Percentiles rank a stretch among this genome's conserved stretches.
These are phyloP conservation scores for Beta vulgaris DNA, from an alignment of 148 eudicot species.

Conservation along the genomic window DNA sequence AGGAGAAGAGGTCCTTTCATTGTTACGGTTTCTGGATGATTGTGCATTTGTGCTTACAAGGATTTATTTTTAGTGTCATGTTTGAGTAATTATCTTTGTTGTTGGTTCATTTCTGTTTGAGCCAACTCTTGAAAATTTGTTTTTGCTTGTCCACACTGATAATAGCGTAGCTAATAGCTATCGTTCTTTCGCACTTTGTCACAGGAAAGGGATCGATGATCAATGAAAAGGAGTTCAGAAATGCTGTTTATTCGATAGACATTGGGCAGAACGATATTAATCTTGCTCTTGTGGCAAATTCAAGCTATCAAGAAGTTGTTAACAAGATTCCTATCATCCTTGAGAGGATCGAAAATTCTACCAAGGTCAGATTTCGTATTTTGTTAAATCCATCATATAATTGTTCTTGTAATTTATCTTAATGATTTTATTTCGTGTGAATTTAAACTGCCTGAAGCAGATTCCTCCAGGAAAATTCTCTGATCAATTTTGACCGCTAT, in stretches of 20 bases:
- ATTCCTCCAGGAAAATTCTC: not conserved
- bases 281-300: constrained; percentile 21
- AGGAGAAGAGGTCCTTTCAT: constrained; percentile 20
- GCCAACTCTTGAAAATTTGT: not conserved
- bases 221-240: constrained; percentile 25
- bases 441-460: not conserved
- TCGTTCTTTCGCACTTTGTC: not conserved
- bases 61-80: not conserved
- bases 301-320: constrained; percentile 19
- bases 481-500: not conserved
- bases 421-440: not conserved
- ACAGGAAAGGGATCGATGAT: constrained; percentile 37
- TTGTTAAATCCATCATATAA: not conserved
- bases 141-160: not conserved
- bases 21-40: not conserved
- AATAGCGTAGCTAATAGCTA: not conserved
- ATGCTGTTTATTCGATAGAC: constrained; percentile 33
- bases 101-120: not conserved
- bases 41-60: not conserved
- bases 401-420: not conserved
- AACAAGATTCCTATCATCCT: constrained; percentile 29
- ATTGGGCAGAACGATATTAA: constrained; percentile 36
- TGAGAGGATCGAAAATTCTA: constrained; percentile 29
- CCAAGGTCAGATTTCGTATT: constrained; percentile 16
- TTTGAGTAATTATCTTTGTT: not conserved